These are phyloP conservation scores for Aspergillus aculeatinus DNA, from an alignment of 2,329 filamentous ascomycete species.

Conservation along the genomic window DNA sequence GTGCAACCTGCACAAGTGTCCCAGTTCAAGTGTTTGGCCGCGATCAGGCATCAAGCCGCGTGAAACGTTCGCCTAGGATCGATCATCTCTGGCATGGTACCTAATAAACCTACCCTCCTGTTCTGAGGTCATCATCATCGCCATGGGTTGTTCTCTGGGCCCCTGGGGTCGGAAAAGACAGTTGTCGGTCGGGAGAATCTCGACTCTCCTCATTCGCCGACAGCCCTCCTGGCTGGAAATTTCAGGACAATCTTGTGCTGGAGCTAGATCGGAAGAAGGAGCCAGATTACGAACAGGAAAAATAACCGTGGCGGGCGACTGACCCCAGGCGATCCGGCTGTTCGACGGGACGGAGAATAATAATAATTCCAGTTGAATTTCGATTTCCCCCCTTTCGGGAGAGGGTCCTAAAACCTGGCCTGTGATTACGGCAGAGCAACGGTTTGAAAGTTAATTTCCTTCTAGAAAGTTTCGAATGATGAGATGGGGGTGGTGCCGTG, in stretches of 20 bases:
- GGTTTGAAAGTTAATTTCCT: slow-evolving; percentile 32
- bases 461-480: slow-evolving; percentile 36
- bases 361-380: neutral
- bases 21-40: neutral
- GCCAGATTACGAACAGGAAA: slow-evolving; percentile 2
- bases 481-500: neutral
- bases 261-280: neutral
- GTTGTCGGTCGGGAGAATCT: neutral
- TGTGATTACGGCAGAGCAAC: slow-evolving; percentile 26
- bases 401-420: slow-evolving; percentile 10
- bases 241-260: slow-evolving; percentile 6
- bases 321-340: slow-evolving; percentile 9
- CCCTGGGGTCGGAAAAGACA: neutral
- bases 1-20: slow-evolving; percentile 14
- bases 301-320: neutral
- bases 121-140: neutral
- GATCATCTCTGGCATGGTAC: neutral
- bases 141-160: too few relatives aligned
- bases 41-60: slow-evolving; percentile 7
- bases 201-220: slow-evolving; percentile 1
- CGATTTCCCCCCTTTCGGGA: slow-evolving; percentile 18
- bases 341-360: slow-evolving; percentile 8
- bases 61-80: slow-evolving; percentile 1
- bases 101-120: neutral
- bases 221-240: slow-evolving; percentile 7